A percentile compares a stretch with the other conserved stretches of the same genome.
Evolutionary conservation across 345 rosid species (phyloP).

Genomic region (Brassica incana): DNA sequence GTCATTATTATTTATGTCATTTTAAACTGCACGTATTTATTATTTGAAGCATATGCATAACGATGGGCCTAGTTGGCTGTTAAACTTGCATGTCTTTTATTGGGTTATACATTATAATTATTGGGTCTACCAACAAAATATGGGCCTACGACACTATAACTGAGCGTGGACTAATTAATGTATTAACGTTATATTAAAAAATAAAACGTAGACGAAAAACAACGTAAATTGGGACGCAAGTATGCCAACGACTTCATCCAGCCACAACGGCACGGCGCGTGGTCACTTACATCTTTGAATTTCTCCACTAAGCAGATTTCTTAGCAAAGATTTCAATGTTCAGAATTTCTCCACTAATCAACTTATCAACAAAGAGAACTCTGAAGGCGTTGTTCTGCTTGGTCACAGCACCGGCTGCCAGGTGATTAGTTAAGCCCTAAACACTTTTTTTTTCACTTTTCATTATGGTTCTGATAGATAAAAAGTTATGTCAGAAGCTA

Average conservation of each 20-base stretch:
- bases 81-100: not conserved
- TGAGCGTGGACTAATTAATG: too few relatives aligned
- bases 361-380: conserved; percentile 90
- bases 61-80: not conserved
- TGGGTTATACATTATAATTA: not conserved
- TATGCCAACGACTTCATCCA: too few relatives aligned
- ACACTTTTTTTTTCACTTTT: not conserved
- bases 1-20: too few relatives aligned
- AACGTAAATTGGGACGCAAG: too few relatives aligned
- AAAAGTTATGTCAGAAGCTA: not conserved
- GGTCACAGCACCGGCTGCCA: conserved; percentile 99
- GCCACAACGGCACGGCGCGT: too few relatives aligned
- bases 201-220: too few relatives aligned
- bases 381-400: conserved; percentile 88
- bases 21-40: not conserved
- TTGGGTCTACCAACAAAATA: not conserved
- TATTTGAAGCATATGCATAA: not conserved
- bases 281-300: too few relatives aligned
- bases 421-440: conserved; percentile 44
- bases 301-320: too few relatives aligned
- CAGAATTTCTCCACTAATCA: conserved; percentile 80
- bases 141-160: not conserved
- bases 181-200: too few relatives aligned
- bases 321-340: too few relatives aligned
- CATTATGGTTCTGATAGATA: not conserved